Conservation (phyloP, 371 early-diverging fungal species). For the Parasitella parasitica region DNA sequence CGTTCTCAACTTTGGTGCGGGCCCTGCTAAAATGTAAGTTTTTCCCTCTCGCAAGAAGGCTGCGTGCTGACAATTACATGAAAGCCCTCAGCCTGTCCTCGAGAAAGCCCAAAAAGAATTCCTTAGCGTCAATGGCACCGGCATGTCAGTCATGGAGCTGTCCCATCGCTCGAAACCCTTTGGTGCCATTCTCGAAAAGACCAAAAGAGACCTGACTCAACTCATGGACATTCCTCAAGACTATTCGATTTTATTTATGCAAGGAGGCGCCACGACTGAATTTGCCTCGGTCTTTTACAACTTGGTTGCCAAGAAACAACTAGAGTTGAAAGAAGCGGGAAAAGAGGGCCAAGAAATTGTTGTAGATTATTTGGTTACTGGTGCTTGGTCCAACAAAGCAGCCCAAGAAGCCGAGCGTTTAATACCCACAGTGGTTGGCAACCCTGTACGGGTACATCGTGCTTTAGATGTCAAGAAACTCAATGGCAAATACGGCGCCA, state of each 20-base stretch:
- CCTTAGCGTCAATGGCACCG: conserved; percentile 75
- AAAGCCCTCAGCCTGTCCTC: conserved; percentile 75
- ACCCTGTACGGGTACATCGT: conserved; percentile 60
- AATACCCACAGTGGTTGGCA: conserved; percentile 44
- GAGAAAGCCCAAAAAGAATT: conserved; percentile 79
- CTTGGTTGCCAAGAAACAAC: conserved; percentile 68
- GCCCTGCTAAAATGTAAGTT: conserved; percentile 82
- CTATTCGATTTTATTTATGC: conserved; percentile 90
- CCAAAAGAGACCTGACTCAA: conserved; percentile 67
- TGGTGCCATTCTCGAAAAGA: conserved; percentile 68
- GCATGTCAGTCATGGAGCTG: conserved; percentile 92
- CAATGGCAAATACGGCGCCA: conserved; percentile 44
- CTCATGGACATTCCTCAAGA: conserved; percentile 83
- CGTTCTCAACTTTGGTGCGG: conserved; percentile 88
- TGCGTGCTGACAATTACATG: background rate
- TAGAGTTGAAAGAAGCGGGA: conserved; percentile 37
- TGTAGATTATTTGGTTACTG: conserved; percentile 91
- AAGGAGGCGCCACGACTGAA: conserved; percentile 94
- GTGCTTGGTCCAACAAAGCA: conserved; percentile 91
- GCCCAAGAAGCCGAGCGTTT: conserved; percentile 83
- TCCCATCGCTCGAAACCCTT: conserved; percentile 91
- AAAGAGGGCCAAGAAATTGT: conserved; percentile 39
- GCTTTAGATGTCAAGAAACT: conserved; percentile 59
- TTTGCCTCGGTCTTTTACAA: conserved; percentile 91
- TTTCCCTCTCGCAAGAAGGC: background rate